These are phyloP conservation scores for Penicillium verhagenii DNA, from an alignment of 495 filamentous ascomycete species.

Conservation along the genomic window DNA sequence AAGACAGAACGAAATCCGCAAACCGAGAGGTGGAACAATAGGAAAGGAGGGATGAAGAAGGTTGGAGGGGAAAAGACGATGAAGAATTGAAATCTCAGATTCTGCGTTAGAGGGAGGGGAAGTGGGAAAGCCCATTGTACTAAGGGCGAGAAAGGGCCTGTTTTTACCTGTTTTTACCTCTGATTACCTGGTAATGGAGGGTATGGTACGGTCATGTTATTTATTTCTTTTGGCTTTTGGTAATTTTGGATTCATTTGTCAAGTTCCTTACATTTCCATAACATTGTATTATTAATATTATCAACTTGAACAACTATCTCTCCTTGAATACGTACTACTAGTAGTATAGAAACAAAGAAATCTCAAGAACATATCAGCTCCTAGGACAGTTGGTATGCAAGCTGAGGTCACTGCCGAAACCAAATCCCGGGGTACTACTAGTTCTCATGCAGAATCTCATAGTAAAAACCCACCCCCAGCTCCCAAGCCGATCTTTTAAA, in stretches of 20 bases:
- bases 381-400: too few species aligned
- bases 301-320: not conserved
- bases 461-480: not conserved
- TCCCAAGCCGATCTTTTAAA: not conserved
- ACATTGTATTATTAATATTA: not conserved
- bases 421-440: not conserved
- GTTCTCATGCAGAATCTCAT: not conserved
- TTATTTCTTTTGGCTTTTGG: not conserved
- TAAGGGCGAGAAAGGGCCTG: not conserved
- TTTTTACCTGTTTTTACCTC: not conserved
- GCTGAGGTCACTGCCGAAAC: not conserved
- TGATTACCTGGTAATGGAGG: not conserved
- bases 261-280: not conserved
- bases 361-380: constrained; percentile 2
- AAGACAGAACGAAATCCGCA: constrained; percentile 34
- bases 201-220: constrained; percentile 13
- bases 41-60: constrained; percentile 33
- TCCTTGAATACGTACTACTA: too few species aligned
- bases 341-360: too few species aligned
- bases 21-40: constrained; percentile 32
- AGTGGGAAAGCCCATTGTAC: constrained; percentile 30
- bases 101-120: constrained; percentile 32
- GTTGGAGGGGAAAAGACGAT: constrained; percentile 38
- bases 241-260: not conserved
- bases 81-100: constrained; percentile 45